Conservation (phyloP, 768 basidiomycete species). For the Serendipita indica region DNA sequence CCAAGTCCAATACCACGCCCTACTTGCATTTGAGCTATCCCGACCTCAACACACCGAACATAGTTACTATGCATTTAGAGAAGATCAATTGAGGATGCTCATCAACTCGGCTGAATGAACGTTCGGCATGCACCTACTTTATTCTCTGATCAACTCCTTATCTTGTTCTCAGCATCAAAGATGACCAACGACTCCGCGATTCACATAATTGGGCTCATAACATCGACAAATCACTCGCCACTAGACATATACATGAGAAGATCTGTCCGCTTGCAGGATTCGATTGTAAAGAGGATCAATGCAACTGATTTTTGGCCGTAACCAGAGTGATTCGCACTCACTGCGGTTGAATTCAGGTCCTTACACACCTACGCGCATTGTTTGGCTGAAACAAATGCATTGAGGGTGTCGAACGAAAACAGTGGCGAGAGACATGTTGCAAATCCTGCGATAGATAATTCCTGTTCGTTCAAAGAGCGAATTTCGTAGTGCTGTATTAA, state of each 20-base stretch:
- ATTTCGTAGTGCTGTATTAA: too few species aligned
- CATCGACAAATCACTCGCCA: constrained; percentile 52
- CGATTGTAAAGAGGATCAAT: too few species aligned
- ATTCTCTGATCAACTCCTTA: not conserved
- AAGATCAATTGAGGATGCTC: constrained; percentile 81
- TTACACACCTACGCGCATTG: constrained; percentile 25
- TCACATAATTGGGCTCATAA: constrained; percentile 82
- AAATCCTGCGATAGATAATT: too few species aligned
- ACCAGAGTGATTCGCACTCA: constrained; percentile 76
- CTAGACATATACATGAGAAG: constrained; percentile 47
- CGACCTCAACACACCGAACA: constrained; percentile 23
- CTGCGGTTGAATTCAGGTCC: constrained; percentile 69
- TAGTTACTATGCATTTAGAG: constrained; percentile 45
- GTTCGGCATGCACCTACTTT: constrained; percentile 39
- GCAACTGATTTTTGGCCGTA: constrained; percentile 34
- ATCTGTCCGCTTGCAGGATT: constrained; percentile 37
- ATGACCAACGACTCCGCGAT: constrained; percentile 87
- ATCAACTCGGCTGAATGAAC: constrained; percentile 96
- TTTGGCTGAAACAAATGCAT: too few species aligned
- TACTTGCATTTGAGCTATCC: constrained; percentile 56
- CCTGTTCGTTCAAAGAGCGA: too few species aligned
- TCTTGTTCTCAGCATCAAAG: constrained; percentile 55
- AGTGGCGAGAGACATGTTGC: too few species aligned
- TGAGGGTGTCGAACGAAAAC: too few species aligned
- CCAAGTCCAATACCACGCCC: constrained; percentile 85